phyloP scores from a whole-genome alignment of 139 green algal genomes.

The Monoraphidium neglectum region DNA sequence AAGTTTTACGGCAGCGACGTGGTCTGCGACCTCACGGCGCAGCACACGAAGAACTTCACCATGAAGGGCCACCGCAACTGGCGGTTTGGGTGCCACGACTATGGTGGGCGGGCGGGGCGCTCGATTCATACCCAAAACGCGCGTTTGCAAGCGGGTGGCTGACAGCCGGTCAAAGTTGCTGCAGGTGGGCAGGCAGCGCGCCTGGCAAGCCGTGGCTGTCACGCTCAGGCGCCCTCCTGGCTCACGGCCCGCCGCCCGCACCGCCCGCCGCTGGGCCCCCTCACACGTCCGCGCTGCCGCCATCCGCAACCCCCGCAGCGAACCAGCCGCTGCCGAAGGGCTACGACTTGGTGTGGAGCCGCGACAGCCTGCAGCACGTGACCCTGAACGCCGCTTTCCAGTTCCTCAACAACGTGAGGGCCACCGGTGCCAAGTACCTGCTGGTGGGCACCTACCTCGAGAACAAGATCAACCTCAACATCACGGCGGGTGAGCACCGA shows the following conservation, averaged over 20 bases:
- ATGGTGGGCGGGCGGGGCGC: not conserved
- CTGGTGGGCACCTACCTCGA: conserved; percentile 32
- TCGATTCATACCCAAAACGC: too few relatives aligned
- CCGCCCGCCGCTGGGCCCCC: too few relatives aligned
- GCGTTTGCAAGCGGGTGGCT: too few relatives aligned
- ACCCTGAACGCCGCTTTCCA: conserved; percentile 1
- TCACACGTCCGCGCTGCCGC: too few relatives aligned
- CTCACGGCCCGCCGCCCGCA: too few relatives aligned
- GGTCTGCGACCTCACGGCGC: conserved; percentile 8
- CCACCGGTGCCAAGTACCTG: conserved; percentile 30
- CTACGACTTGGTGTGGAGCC: conserved; percentile 30
- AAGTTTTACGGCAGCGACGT: conserved; percentile 31
- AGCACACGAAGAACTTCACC: not conserved
- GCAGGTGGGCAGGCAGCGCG: too few relatives aligned
- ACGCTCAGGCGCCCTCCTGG: too few relatives aligned
- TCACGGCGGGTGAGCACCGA: not conserved
- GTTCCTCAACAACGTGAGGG: conserved; percentile 26
- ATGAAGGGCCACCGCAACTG: not conserved
- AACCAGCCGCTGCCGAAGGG: conserved; percentile 19
- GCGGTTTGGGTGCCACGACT: conserved; percentile 27
- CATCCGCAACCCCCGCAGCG: not conserved
- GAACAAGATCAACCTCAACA: not conserved
- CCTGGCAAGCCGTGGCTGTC: too few relatives aligned
- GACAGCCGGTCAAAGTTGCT: too few relatives aligned
- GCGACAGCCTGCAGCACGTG: conserved; percentile 34